These are phyloP conservation scores for Sparassis latifolia DNA, from an alignment of 1,284 basidiomycete species.

Conservation along the genomic window DNA sequence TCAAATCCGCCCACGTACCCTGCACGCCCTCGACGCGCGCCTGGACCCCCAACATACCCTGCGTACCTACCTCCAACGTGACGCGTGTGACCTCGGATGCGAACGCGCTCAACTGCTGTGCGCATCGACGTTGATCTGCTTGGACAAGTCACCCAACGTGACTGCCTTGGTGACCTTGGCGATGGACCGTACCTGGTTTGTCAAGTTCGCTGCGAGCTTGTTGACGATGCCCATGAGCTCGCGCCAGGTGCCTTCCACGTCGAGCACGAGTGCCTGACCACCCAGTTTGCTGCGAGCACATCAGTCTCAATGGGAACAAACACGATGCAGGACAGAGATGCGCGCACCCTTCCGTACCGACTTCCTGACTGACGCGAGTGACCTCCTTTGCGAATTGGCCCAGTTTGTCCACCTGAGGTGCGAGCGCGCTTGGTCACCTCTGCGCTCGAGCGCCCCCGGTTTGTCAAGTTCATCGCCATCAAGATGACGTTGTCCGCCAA, in stretches of 20 bases:
- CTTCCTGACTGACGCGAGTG: background rate
- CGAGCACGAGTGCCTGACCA: background rate
- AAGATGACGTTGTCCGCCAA: too few species aligned
- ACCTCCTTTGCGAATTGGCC: background rate
- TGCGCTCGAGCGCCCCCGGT: too few species aligned
- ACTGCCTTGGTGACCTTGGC: conserved; percentile 83
- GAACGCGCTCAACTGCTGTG: background rate
- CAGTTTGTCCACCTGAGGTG: background rate
- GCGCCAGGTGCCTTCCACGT: background rate
- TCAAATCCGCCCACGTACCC: background rate
- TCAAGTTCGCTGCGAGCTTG: conserved; percentile 39
- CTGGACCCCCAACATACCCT: background rate
- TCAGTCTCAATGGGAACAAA: background rate
- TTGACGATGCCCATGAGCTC: background rate
- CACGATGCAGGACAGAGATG: background rate
- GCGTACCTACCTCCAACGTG: background rate
- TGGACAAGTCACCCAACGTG: conserved; percentile 19
- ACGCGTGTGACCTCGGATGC: background rate
- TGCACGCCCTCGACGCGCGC: background rate
- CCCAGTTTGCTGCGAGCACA: background rate
- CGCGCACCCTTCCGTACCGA: background rate
- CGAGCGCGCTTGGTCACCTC: too few species aligned
- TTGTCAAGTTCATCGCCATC: too few species aligned
- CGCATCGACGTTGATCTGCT: background rate
- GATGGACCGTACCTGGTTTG: conserved; percentile 82